These are phyloP conservation scores for Yamadazyma blattariae DNA, from an alignment of 1,139 yeast species.

Conservation along the genomic window DNA sequence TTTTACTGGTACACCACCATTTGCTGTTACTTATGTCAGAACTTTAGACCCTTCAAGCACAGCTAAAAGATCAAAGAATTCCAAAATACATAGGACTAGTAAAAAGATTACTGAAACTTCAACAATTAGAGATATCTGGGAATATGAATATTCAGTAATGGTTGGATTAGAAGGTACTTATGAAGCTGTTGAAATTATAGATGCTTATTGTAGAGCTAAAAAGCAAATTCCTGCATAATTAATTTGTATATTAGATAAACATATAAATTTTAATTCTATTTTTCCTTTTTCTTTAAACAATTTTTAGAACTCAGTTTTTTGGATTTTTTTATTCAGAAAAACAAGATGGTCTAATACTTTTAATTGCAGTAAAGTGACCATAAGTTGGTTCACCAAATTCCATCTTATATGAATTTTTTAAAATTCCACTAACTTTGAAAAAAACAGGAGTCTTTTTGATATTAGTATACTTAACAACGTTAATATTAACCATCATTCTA, in stretches of 20 bases:
- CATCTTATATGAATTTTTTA: not conserved
- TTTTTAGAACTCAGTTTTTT: too few species aligned
- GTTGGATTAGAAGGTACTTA: slow-evolving; percentile 92
- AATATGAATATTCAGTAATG: slow-evolving; percentile 62
- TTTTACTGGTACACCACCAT: slow-evolving; percentile 74
- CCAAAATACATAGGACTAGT: slow-evolving; percentile 17
- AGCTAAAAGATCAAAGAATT: slow-evolving; percentile 19
- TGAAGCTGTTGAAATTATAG: slow-evolving; percentile 85
- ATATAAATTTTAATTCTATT: not conserved
- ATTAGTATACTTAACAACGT: slow-evolving; percentile 4
- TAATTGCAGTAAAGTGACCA: not conserved
- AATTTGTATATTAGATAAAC: slow-evolving; percentile 2
- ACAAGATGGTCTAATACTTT: slow-evolving; percentile 1
- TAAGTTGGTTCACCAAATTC: slow-evolving; percentile 2
- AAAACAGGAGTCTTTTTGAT: slow-evolving; percentile 8
- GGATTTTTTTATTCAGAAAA: slow-evolving; percentile 1
- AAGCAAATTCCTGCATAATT: too few species aligned
- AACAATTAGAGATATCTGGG: slow-evolving; percentile 67
- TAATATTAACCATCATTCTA: slow-evolving; percentile 6
- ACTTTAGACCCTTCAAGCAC: slow-evolving; percentile 38
- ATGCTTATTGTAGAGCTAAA: slow-evolving; percentile 69
- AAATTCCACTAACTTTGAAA: slow-evolving; percentile 2
- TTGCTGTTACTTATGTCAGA: slow-evolving; percentile 55
- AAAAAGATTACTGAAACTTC: slow-evolving; percentile 67
- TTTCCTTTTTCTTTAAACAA: too few species aligned